Evolutionary conservation across 1,284 basidiomycete species (phyloP).

Genomic region (Apiotrichum gracile): DNA sequence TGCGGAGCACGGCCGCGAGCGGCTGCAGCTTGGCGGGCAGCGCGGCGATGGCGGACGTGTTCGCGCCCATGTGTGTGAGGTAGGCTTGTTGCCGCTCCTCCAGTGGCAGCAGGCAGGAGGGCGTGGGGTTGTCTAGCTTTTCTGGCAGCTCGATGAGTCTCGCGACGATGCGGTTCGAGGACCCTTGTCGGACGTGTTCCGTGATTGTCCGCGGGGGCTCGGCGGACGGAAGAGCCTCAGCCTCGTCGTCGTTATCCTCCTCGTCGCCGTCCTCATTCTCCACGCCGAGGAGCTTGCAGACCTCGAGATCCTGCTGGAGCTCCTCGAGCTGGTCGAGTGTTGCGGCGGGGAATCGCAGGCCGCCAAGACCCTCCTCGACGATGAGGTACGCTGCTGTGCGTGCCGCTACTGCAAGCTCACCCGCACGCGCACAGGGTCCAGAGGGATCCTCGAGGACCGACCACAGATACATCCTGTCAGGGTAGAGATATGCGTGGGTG

Average conservation of each 20-base stretch:
- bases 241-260: neutral
- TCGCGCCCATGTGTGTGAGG: slow-evolving; percentile 57
- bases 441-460: slow-evolving; percentile 34
- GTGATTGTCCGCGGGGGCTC: slow-evolving; percentile 50
- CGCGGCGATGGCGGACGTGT: slow-evolving; percentile 51
- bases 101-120: slow-evolving; percentile 50
- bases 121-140: neutral
- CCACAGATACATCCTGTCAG: slow-evolving; percentile 33
- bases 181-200: slow-evolving; percentile 68
- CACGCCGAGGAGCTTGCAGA: slow-evolving; percentile 16
- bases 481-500: slow-evolving; percentile 32
- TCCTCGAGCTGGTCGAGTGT: slow-evolving; percentile 36
- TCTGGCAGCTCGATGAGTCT: slow-evolving; percentile 33
- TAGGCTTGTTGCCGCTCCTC: slow-evolving; percentile 57
- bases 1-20: slow-evolving; percentile 43
- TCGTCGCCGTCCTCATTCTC: slow-evolving; percentile 8
- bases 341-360: slow-evolving; percentile 24
- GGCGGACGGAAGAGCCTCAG: slow-evolving; percentile 22
- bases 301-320: slow-evolving; percentile 15
- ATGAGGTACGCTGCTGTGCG: slow-evolving; percentile 38
- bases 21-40: slow-evolving; percentile 30
- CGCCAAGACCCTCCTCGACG: slow-evolving; percentile 37
- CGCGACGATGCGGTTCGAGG: slow-evolving; percentile 58
- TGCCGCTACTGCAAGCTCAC: slow-evolving; percentile 17
- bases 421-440: slow-evolving; percentile 19